phyloP scores from a whole-genome alignment of 2,329 filamentous ascomycete species.

The Cadophora sp. region DNA sequence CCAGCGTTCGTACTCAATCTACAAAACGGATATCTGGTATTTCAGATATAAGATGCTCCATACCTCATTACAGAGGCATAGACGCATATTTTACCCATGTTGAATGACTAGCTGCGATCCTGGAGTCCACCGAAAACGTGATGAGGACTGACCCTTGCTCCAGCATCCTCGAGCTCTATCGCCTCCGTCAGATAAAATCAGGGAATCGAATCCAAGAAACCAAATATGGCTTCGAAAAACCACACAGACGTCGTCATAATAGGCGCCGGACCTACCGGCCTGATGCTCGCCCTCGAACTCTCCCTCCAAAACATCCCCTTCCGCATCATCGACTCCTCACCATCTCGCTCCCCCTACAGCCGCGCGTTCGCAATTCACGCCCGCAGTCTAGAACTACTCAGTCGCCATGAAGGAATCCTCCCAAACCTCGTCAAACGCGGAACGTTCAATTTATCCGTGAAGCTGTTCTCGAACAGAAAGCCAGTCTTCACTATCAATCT shows the following conservation, averaged over 20 bases:
- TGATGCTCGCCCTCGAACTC: conserved; percentile 51
- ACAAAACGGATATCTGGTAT: background rate
- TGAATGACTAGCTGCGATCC: background rate
- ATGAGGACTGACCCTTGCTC: background rate
- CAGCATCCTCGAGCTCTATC: background rate
- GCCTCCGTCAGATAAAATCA: background rate
- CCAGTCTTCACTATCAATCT: conserved; percentile 45
- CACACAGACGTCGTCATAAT: conserved; percentile 50
- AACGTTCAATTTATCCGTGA: conserved; percentile 47
- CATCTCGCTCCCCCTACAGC: conserved; percentile 46
- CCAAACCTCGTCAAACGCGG: conserved; percentile 48
- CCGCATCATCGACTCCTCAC: conserved; percentile 48
- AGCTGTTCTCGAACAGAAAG: conserved; percentile 47
- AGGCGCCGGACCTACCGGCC: conserved; percentile 53
- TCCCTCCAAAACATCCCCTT: conserved; percentile 45
- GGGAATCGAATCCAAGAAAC: background rate
- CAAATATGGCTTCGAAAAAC: background rate
- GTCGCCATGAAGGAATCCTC: conserved; percentile 50
- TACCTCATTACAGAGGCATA: background rate
- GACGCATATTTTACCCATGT: background rate
- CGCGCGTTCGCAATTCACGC: conserved; percentile 55
- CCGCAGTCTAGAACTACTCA: conserved; percentile 57
- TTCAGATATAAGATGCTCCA: background rate
- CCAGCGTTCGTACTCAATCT: background rate
- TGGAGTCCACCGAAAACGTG: background rate